These are phyloP conservation scores for Phialocephala subalpina DNA, from an alignment of 2,329 filamentous ascomycete genomes.

Conservation along the genomic window DNA sequence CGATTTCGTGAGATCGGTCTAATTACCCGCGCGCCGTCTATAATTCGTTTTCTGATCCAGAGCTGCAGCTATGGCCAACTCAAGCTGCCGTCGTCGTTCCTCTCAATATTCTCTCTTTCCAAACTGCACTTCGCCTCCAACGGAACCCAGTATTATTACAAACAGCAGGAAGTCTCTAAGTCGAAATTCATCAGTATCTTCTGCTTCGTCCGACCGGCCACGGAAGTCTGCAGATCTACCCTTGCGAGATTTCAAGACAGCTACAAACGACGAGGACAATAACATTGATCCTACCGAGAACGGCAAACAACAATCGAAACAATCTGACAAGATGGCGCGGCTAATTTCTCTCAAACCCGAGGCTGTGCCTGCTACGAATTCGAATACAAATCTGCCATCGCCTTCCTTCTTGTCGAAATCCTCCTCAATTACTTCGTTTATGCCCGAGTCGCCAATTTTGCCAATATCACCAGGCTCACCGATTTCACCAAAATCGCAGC, in stretches of 20 bases:
- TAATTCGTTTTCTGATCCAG: constrained; percentile 9
- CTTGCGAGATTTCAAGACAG: neutral
- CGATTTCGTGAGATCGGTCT: constrained; percentile 17
- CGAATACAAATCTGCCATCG: constrained; percentile 16
- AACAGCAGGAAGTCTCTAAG: constrained; percentile 3
- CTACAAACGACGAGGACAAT: constrained; percentile 12
- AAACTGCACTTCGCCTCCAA: constrained; percentile 23
- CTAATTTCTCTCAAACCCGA: constrained; percentile 35
- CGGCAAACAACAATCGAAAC: constrained; percentile 13
- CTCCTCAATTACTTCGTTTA: constrained; percentile 13
- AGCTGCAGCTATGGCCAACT: constrained; percentile 18
- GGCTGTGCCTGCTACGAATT: constrained; percentile 7
- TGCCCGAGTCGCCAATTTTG: constrained; percentile 9
- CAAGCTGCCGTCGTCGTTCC: constrained; percentile 14
- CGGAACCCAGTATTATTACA: neutral
- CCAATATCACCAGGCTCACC: constrained; percentile 13
- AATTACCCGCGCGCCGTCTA: constrained; percentile 11
- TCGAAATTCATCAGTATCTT: constrained; percentile 6
- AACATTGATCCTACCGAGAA: constrained; percentile 13
- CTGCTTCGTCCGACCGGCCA: neutral
- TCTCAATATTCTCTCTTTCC: constrained; percentile 33
- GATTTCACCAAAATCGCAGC: constrained; percentile 12
- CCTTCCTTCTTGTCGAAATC: constrained; percentile 5
- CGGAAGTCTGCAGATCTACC: constrained; percentile 11
- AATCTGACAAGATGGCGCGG: constrained; percentile 26